A percentile compares a stretch with the other conserved stretches of the same genome.
Conservation (phyloP, 164 flowering plant species). For the Chloranthus sessilifolius region DNA sequence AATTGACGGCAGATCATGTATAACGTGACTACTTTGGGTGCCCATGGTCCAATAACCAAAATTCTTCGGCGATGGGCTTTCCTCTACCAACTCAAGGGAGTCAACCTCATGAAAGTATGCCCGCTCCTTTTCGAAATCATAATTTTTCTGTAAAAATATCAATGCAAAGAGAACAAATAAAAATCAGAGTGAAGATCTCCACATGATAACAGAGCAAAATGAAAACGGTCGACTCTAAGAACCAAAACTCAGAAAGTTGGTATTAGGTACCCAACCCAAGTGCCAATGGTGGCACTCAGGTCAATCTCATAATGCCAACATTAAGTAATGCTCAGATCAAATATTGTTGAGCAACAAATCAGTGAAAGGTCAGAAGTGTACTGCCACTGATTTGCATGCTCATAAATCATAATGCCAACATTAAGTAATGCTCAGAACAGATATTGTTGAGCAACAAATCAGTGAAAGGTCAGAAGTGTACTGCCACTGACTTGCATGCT, state of each 20-base stretch:
- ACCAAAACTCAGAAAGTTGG: no score
- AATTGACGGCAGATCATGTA: conserved; percentile 56
- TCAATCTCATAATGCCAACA: no score
- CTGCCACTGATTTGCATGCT: no score
- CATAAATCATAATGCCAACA: no score
- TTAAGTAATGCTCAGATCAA: no score
- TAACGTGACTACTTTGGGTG: conserved; percentile 23
- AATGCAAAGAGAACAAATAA: not conserved
- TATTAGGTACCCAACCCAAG: no score
- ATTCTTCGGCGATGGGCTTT: conserved; percentile 90
- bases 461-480: no score
- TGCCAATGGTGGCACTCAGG: no score
- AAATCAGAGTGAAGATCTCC: not conserved
- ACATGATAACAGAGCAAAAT: not conserved
- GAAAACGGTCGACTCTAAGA: not conserved
- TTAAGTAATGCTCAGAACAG: no score
- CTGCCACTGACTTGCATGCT: no score
- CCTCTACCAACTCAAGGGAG: conserved; percentile 77
- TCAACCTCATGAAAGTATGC: conserved; percentile 89
- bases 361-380: not conserved
- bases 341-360: not conserved
- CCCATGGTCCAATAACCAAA: conserved; percentile 59
- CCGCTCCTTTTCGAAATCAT: conserved; percentile 58
- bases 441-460: no score
- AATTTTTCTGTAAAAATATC: conserved; percentile 41